Percentiles rank a stretch among this genome's conserved stretches.
These are phyloP conservation scores for Stropharia rugosoannulata DNA, from an alignment of 768 basidiomycete species.

Conservation along the genomic window DNA sequence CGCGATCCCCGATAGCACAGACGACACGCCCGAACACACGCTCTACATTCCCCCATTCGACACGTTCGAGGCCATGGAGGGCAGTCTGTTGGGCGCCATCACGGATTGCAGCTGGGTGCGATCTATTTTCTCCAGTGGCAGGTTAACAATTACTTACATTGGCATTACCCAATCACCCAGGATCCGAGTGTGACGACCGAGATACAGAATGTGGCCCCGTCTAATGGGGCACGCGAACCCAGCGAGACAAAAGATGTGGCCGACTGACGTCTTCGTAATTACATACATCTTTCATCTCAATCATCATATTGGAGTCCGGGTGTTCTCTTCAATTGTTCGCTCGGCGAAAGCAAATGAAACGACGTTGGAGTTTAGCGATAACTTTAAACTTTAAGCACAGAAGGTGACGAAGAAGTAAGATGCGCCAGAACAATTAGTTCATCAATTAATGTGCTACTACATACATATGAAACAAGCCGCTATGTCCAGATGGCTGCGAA, in stretches of 20 bases:
- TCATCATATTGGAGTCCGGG: too few relatives aligned
- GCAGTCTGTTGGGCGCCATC: slow-evolving; percentile 20
- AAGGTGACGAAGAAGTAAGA: too few relatives aligned
- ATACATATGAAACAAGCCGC: slow-evolving; percentile 11
- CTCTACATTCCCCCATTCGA: slow-evolving; percentile 25
- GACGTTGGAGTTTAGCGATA: too few relatives aligned
- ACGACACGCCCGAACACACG: slow-evolving; percentile 26
- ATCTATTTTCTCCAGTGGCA: background rate
- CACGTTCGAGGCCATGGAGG: slow-evolving; percentile 20
- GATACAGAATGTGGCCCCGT: slow-evolving; percentile 7
- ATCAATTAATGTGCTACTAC: background rate
- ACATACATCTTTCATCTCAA: background rate
- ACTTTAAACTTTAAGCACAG: too few relatives aligned
- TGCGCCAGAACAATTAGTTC: background rate
- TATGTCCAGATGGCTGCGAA: slow-evolving; percentile 21
- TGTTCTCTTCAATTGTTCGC: too few relatives aligned
- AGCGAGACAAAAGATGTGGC: background rate
- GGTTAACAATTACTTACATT: background rate
- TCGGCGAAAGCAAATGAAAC: too few relatives aligned
- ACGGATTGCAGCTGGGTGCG: slow-evolving; percentile 23
- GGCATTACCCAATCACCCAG: background rate
- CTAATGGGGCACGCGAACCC: background rate
- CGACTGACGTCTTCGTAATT: background rate
- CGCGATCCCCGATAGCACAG: slow-evolving; percentile 21
- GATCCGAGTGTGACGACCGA: slow-evolving; percentile 12